Base-by-base conservation (phyloP, 2,329 filamentous ascomycete genomes). In the Lachnellula occidentalis region DNA sequence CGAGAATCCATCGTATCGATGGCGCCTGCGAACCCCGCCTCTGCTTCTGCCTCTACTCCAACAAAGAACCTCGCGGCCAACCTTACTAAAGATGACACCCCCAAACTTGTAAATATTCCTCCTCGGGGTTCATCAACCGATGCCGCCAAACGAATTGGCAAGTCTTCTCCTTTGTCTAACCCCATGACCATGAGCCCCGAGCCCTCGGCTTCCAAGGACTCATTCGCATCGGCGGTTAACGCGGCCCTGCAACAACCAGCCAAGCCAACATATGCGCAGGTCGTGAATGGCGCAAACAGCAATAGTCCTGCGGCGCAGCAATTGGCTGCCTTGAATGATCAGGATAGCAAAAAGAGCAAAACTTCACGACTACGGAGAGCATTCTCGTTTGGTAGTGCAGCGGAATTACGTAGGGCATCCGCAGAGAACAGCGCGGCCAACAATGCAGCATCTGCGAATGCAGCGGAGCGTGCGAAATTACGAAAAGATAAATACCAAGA, bases 331-430 rank as follows among this genome's bases (percentile, higher is more conserved):
- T 78, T 97, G 53, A 92, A 86, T 57, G 88, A 92, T 62, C 92
- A 88, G 68, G 89, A 90, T 51, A 76, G 77, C 27, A 88, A 83
- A 68, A 91, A 90, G 69, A 90, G 86, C 73, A 96, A 96, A 73
- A 89, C 87, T 2, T 92, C 88, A 17, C 81, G 92, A 61, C 77
- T 99, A 56, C 84, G 94, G 53, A 82, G 94, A 64, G 94, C 94
- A 0, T 96, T 99, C 66, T 99, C 94, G 0, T 99, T 99, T 72
- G 92, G 94, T 48, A 97, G 92, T 69, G 90, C 92, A 42, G 90
- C 92, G 8, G 94, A 99, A 68, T 83, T 99, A 47, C 82, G 87
- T 59, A 87, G 87, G 67, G 87, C 85, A 12, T 85, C 84, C 11
- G 84, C 81, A 5, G 80, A 86, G 62, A 85, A 86, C 47, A 82